Conservation (phyloP, 192 early-diverging fungal species). For the Rhizophagus prolifer region DNA sequence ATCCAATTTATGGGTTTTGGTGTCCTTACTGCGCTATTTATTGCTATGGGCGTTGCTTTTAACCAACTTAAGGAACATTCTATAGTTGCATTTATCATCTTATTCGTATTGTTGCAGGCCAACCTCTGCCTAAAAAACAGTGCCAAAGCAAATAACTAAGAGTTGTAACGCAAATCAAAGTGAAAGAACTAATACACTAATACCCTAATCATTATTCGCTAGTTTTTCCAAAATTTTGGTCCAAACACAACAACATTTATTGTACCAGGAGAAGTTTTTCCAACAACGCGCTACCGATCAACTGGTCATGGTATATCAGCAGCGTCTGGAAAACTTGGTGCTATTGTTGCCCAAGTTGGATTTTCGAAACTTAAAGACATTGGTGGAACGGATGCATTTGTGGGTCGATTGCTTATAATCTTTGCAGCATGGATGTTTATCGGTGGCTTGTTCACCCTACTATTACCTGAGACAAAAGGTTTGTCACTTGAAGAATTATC, state of each 20-base stretch:
- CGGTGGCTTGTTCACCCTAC: conserved; percentile 59
- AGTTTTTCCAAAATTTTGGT: conserved; percentile 92
- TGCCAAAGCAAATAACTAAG: too few species aligned
- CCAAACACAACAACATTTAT: conserved; percentile 92
- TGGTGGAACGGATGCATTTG: conserved; percentile 62
- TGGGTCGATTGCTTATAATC: conserved; percentile 63
- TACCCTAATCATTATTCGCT: neutral
- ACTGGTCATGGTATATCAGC: conserved; percentile 82
- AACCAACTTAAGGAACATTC: too few species aligned
- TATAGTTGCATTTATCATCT: too few species aligned
- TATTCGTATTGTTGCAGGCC: too few species aligned
- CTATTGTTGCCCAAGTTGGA: conserved; percentile 72
- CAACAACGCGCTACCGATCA: conserved; percentile 78
- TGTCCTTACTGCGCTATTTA: conserved; percentile 67
- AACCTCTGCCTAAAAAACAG: too few species aligned
- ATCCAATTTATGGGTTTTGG: conserved; percentile 93
- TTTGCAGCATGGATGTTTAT: conserved; percentile 76
- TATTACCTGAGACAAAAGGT: conserved; percentile 79
- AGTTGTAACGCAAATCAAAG: too few species aligned
- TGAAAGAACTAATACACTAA: too few species aligned
- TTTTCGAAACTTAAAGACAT: conserved; percentile 70
- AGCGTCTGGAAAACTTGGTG: conserved; percentile 76
- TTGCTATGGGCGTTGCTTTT: conserved; percentile 62
- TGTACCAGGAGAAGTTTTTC: conserved; percentile 80
- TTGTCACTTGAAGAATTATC: conserved; percentile 72